Conservation (phyloP, 495 filamentous ascomycete genomes). For the Clohesyomyces aquaticus region DNA sequence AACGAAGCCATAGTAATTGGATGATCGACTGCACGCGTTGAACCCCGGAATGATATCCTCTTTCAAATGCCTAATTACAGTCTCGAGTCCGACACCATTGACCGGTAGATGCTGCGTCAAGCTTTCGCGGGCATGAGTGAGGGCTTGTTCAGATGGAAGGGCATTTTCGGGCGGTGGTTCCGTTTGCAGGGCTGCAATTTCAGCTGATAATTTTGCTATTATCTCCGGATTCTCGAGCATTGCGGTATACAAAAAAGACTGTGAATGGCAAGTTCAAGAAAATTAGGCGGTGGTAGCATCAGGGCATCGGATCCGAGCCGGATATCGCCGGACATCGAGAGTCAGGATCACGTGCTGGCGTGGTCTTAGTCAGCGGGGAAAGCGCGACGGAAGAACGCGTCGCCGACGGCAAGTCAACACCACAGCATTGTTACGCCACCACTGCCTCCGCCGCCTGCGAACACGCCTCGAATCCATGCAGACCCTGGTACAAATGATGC, state of each 20-base stretch:
- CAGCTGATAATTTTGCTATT: conserved; percentile 16
- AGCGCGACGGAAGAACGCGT: conserved; percentile 31
- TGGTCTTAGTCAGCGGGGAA: conserved; percentile 17
- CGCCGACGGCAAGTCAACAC: conserved; percentile 1
- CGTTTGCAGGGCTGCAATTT: conserved; percentile 23
- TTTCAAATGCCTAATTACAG: conserved; percentile 57
- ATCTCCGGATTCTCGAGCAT: conserved; percentile 22
- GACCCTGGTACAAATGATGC: conserved; percentile 28
- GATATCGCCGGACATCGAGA: no score
- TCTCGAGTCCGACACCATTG: conserved; percentile 53
- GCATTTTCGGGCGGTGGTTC: conserved; percentile 18
- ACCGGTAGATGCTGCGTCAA: conserved; percentile 47
- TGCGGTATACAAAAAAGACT: neutral
- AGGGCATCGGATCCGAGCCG: no score
- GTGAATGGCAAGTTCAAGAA: neutral
- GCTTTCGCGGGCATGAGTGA: conserved; percentile 33
- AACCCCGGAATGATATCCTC: conserved; percentile 67
- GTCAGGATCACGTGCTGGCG: conserved; percentile 26
- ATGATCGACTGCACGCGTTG: conserved; percentile 62
- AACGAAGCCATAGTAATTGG: conserved; percentile 86
- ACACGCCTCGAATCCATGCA: conserved; percentile 24
- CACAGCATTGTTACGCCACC: conserved; percentile 8
- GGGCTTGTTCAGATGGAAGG: conserved; percentile 29
- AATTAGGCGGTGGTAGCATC: no score
- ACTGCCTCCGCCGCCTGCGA: neutral